phyloP scores from a whole-genome alignment of 2,329 filamentous ascomycete genomes.

The Blastomyces percursus region DNA sequence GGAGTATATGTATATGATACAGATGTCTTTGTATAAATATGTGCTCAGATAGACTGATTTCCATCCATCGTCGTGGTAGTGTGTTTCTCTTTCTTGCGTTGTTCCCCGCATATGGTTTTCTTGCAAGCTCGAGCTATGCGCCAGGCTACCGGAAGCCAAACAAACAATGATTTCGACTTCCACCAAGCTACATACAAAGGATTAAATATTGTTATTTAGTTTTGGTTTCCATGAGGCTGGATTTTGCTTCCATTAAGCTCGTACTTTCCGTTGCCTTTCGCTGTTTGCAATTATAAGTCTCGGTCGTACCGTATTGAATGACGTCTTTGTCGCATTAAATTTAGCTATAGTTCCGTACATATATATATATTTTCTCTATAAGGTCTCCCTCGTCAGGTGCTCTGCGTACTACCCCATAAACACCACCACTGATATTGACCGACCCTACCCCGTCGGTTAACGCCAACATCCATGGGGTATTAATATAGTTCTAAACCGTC shows the following conservation, averaged over 20 bases:
- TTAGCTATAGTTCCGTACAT: background rate
- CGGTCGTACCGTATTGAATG: background rate
- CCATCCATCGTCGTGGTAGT: background rate
- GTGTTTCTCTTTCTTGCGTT: background rate
- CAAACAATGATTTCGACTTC: background rate
- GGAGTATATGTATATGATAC: background rate
- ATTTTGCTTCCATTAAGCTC: background rate
- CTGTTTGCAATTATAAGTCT: background rate
- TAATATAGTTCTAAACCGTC: background rate
- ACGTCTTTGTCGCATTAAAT: background rate
- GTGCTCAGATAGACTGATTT: background rate
- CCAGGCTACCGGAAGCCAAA: background rate
- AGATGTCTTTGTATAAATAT: background rate
- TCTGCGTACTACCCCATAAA: background rate
- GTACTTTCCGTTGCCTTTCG: background rate
- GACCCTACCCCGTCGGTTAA: background rate
- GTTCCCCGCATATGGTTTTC: too few relatives aligned
- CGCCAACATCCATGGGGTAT: conserved; percentile 3
- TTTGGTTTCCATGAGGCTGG: background rate
- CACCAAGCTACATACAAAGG: background rate
- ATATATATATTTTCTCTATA: background rate
- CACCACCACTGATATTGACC: background rate
- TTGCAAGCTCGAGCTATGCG: too few relatives aligned
- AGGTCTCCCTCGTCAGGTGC: background rate
- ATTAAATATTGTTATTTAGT: background rate